Evolutionary conservation across 495 filamentous ascomycete species (phyloP), one percentile per base, ranked within the genome.

Genomic region (Aspergillus bridgeri): DNA sequence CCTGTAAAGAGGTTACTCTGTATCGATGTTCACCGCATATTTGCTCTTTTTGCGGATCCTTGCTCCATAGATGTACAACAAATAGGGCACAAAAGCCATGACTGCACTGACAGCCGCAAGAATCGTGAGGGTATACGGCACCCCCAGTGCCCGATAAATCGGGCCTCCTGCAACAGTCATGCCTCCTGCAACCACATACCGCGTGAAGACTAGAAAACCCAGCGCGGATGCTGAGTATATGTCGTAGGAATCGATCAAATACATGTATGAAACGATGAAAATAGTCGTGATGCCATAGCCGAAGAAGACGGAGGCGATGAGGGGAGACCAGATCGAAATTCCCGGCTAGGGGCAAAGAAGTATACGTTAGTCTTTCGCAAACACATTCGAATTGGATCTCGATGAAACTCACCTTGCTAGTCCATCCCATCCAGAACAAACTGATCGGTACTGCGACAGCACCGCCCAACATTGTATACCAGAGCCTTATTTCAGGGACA

Each of bases 381-480:
- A 7, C 6, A n/a, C n/a, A 44, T 50, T 20, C 45, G 25, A 42
- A 17, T 3, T 15, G 8, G 42, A 20, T 24, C 4, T 33, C 3
- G 27, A 27, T 0, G n/a, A n/a, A 2, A 60, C 65, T 63, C 49
- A 70, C 68, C 53, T 81, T 73, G 57, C 69, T 71, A 1, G 77
- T 80, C 83, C 83, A 84, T 1, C 76, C 85, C 73, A 87, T 80
- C 83, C 84, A 87, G 67, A 87, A 86, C 7, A 87, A 62, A 19
- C 68, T 68, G 45, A 83, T 72, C 0, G 84, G 83, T 2, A 88
- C 69, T 0, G 78, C 69, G 0, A 80, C 75, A 0, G 77, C 80
- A 5, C 78, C 81, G 3, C 83, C 67, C 8, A 85, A 64, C 70
- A 88, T 85, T 19, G 76, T 75, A 47, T 74, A 81, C 78, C 77